These are phyloP conservation scores for Kwoniella sp. DNA, from an alignment of 768 basidiomycete species.

Conservation along the genomic window DNA sequence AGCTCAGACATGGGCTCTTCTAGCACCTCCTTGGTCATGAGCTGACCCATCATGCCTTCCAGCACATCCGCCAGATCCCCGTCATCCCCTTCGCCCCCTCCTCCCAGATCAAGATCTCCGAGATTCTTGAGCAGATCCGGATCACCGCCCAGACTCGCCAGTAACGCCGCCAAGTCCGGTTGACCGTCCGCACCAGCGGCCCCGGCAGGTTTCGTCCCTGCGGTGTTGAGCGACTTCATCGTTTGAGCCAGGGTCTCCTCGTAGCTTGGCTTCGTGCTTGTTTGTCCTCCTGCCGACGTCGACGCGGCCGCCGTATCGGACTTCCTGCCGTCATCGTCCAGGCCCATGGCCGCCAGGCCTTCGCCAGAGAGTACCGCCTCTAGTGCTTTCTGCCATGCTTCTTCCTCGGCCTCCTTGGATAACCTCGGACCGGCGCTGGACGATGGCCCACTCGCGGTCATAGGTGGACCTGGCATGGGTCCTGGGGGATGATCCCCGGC, in stretches of 20 bases:
- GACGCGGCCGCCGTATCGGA: neutral
- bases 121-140: conserved; percentile 22
- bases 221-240: conserved; percentile 28
- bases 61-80: conserved; percentile 42
- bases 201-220: conserved; percentile 4
- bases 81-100: conserved; percentile 25
- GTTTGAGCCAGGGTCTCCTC: conserved; percentile 32
- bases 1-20: conserved; percentile 50
- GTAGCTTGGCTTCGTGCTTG: conserved; percentile 19
- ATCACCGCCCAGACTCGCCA: conserved; percentile 29
- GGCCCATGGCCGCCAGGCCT: conserved; percentile 36
- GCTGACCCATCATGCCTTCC: conserved; percentile 51
- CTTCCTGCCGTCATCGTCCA: conserved; percentile 17
- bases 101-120: conserved; percentile 9
- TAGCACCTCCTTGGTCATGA: conserved; percentile 50
- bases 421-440: neutral
- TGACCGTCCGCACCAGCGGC: conserved; percentile 4
- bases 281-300: neutral
- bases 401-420: conserved; percentile 37
- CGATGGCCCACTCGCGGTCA: neutral
- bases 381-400: conserved; percentile 40
- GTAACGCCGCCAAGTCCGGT: conserved; percentile 28
- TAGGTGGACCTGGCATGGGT: conserved; percentile 25
- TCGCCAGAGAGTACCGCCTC: conserved; percentile 43
- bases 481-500: conserved; percentile 41